Base-by-base conservation (phyloP, 176 grass and related monocot species). In the Eremochloa ophiuroides region DNA sequence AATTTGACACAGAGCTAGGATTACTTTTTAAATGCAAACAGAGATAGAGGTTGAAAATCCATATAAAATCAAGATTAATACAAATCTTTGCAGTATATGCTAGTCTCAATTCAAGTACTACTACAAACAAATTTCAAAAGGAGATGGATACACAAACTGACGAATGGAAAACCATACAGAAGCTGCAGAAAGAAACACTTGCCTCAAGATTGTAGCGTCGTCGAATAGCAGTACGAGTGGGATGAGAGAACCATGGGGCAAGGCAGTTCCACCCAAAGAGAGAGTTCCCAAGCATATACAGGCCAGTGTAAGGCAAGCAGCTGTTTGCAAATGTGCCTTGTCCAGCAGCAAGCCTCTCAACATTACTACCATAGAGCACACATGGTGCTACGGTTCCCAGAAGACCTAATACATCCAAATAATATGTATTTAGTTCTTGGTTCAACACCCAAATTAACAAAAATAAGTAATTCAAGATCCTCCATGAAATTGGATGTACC, bases 201-300 rank as follows among this genome's bases (percentile, higher is more conserved):
- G 80, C 95, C 86, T 94, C 89, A 55, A 98, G 88, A 88, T 94
- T 94, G 76, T 85, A 98, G 66, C 71, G 88, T 7, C 67, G 90
- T 27, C 92, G 95, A 84, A 98, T 93, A 73, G 95, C 84, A 13
- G 92, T 93, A 62, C 92, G 95, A 62, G 82, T 91, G 26, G 74
- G 77, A 80, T 91, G 79, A 59, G 96, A 82, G 55, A 91, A 83
- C 88, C 90, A 99, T 71, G 96, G 96, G 7, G 93, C 91, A 38
- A 99, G 44, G 78, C 90, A 90, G 62, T 99, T 99, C 91, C 93
- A 99, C 40, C 96, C 96, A 82, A 93, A 99, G 28, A 99, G 91
- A 63, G 83, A 47, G 60, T 95, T 90, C 50, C 96, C 96, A 53
- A 89, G 81, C 78, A 93, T 68, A 74, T 85, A 99, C 44, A 99